Base-by-base conservation (phyloP, 2,329 filamentous ascomycete genomes). In the Cladorrhinum sp. region DNA sequence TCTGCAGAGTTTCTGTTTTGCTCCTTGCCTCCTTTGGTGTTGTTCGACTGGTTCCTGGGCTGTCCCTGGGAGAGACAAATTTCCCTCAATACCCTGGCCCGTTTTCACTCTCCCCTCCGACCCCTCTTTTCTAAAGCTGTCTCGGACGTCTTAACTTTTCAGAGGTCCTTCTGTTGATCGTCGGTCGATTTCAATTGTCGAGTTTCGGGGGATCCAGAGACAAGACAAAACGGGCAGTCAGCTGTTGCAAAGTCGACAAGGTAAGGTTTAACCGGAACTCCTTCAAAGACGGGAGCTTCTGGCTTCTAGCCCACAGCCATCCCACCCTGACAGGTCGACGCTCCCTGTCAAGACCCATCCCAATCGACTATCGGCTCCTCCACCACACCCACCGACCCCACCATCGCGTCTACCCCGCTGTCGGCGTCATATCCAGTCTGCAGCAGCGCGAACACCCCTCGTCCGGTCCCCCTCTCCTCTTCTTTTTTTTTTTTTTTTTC, bases 381-480 rank as follows among this genome's bases (percentile, higher is more conserved):
- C 42, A 46, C 42, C 52, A 12, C 20, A 23, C 52, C 53, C 59
- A 23, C 57, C 46, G 18, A 64, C 62, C 64, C 64, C 64, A 64
- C 64, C 55, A 61, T 58, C 60, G 42, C 59, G 55, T 64, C 57
- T 61, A 65, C 64, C 64, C 64, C 64, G 64, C 64, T 58, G 64
- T 65, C 57, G 28, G 58, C 60, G 61, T 65, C 63, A 63, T 62
- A 65, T 56, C 63, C 61, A 39, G 61, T 58, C 54, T 18, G 55
- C 55, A 54, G n/a, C 20, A 58, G 53, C 54, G 57, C 60, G 55
- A 52, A 14, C 61, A 59, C 53, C 59, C 63, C 20, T 54, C 26
- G 36, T 23, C 60, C 20, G 28, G 20, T 33, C 26, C 8, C 26
- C 55, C 36, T 49, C 12, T 53, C 49, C 46, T 7, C 24, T 36